Percentiles rank a stretch among this genome's conserved stretches.
These are phyloP conservation scores for Corynascus novoguineensis DNA, from an alignment of 495 filamentous ascomycete species.

Conservation along the genomic window DNA sequence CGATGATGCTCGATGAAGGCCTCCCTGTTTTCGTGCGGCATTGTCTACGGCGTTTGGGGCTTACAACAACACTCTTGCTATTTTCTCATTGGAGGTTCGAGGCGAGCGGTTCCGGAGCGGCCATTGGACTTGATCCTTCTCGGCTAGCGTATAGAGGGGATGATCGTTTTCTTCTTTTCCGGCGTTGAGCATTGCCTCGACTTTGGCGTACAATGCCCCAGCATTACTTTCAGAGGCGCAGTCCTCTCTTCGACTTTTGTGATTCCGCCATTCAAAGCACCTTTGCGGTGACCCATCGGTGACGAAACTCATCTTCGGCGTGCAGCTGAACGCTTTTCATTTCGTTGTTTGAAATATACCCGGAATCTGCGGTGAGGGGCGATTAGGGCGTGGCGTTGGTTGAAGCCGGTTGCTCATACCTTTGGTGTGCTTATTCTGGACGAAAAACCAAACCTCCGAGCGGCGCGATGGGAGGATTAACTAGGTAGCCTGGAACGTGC, in stretches of 20 bases:
- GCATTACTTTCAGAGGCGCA: no score
- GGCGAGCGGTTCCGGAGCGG: not conserved
- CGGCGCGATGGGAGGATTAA: not conserved
- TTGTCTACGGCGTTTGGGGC: slow-evolving; percentile 39
- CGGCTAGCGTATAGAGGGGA: no score
- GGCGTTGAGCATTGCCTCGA: no score
- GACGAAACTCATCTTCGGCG: not conserved
- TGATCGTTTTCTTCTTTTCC: no score
- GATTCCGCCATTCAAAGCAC: no score
- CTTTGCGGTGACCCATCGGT: not conserved
- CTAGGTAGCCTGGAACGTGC: not conserved
- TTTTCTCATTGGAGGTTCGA: not conserved
- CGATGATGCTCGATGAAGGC: slow-evolving; percentile 33
- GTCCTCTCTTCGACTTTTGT: no score
- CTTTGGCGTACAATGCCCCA: no score
- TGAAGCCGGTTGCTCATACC: not conserved
- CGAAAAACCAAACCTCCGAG: no score
- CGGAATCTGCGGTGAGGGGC: slow-evolving; percentile 23
- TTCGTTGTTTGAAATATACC: slow-evolving; percentile 44
- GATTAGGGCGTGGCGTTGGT: slow-evolving; percentile 20
- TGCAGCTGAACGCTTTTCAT: slow-evolving; percentile 19
- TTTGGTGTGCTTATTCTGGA: no score
- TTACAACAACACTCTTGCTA: not conserved
- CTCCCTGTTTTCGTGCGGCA: slow-evolving; percentile 27
- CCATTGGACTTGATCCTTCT: not conserved